Base-by-base conservation (phyloP, 169 alveolate species). In the Eimeria necatrix region DNA sequence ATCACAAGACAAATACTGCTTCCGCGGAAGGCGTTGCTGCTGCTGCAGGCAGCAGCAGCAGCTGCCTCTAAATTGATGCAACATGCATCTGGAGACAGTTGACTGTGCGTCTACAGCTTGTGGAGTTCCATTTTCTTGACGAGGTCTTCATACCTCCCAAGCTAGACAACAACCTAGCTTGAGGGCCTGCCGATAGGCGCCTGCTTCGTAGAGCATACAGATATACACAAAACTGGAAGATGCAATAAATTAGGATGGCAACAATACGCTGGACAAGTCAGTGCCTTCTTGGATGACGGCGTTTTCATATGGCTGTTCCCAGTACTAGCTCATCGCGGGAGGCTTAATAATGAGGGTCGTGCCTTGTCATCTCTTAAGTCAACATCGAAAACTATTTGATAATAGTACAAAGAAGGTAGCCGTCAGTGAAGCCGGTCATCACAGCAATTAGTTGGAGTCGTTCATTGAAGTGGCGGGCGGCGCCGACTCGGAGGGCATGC, bases 401-500 rank as follows among this genome's bases (percentile, higher is more conserved):
- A 80, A 52, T 22, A 80, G 4, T 80, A n/a, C n/a, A 80, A 80
- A 16, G 22, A n/a, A 14, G 18, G 16, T 16, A 51, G 51, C 46
- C 5, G 89, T n/a, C 89, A 80, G 5, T 80, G 89, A 80, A 80
- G 22, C 51, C 70, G 48, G n/a, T 46, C 14, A 7, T 46, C n/a
- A 18, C 60, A 20, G n/a, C 56, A 16, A 46, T 18, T 5, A 8
- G 60, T 10, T 80, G 68, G 68, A 56, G 68, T 74, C n/a, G 46
- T 46, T 14, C 85, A 74, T 59, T 74, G 85, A 74, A 74, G 16
- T 18, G 41, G 70, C 70, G 88, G 89, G 68, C 70, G 70, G 51
- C 24, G 89, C 89, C 71, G 89, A 52, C 89, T 22, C 22, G 52
- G 52, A 52, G 88, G 6, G 60, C 85, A 74, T 46, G 85, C 85